A percentile compares a stretch with the other conserved stretches of the same genome.
Conservation (phyloP, 23 red algal species). For the Gracilaria vermiculophylla region DNA sequence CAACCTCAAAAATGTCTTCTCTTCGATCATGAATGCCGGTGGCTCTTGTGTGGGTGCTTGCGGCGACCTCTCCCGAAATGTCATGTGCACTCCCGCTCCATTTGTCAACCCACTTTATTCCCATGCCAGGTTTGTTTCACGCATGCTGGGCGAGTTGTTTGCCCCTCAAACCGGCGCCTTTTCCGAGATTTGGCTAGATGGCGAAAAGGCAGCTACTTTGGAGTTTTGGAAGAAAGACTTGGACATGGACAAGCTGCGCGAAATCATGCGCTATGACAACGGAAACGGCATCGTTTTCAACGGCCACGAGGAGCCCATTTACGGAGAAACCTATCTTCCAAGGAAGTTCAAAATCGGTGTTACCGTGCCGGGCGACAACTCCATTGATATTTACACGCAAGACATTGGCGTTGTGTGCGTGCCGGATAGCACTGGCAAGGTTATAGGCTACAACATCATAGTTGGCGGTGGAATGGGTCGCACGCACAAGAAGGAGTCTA, state of each 20-base stretch:
- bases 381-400: slow-evolving; percentile 95
- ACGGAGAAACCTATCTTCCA: slow-evolving; percentile 96
- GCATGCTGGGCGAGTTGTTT: slow-evolving; percentile 92
- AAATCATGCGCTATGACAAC: slow-evolving; percentile 87
- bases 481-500: slow-evolving; percentile 91
- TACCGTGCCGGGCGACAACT: slow-evolving; percentile 97
- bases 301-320: slow-evolving; percentile 92
- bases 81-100: slow-evolving; percentile 89
- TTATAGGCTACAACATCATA: slow-evolving; percentile 90
- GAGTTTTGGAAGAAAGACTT: slow-evolving; percentile 96
- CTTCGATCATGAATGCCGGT: slow-evolving; percentile 91
- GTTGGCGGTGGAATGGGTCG: slow-evolving; percentile 99
- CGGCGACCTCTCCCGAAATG: slow-evolving; percentile 93
- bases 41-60: slow-evolving; percentile 91
- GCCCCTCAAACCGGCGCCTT: slow-evolving; percentile 96
- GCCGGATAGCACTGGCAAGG: slow-evolving; percentile 35
- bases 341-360: slow-evolving; percentile 99
- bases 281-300: slow-evolving; percentile 73
- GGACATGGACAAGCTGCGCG: slow-evolving; percentile 85
- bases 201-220: slow-evolving; percentile 93
- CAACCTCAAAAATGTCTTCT: slow-evolving; percentile 92
- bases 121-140: slow-evolving; percentile 62
- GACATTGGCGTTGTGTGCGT: slow-evolving; percentile 97
- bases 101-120: slow-evolving; percentile 62
- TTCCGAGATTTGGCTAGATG: slow-evolving; percentile 97